A percentile compares a stretch with the other conserved stretches of the same genome.
These are phyloP conservation scores for Prunus fruticosa DNA, from an alignment of 306 rosid genomes.

Conservation along the genomic window DNA sequence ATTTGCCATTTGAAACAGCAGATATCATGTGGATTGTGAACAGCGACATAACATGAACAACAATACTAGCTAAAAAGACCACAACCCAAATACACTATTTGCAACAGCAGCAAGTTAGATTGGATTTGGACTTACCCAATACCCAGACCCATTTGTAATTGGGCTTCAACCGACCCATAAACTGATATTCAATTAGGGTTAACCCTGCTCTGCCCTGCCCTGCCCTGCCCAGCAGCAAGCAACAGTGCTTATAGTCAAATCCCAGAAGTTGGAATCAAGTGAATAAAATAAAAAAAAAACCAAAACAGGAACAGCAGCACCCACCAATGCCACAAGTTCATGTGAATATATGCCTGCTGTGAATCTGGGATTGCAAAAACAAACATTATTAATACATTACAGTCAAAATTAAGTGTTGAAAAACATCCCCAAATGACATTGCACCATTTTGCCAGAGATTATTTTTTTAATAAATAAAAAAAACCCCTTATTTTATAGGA, in stretches of 20 bases:
- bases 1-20: neutral
- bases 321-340: neutral
- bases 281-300: neutral
- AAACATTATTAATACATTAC: neutral
- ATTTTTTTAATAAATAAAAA: neutral
- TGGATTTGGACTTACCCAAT: neutral
- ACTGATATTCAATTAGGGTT: too few relatives aligned
- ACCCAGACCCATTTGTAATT: too few relatives aligned
- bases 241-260: neutral
- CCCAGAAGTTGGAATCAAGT: neutral
- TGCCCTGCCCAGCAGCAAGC: neutral
- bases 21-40: neutral
- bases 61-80: neutral
- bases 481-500: neutral
- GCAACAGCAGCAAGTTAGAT: too few relatives aligned
- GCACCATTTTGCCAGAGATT: neutral
- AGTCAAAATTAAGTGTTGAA: neutral
- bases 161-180: too few relatives aligned
- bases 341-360: conserved; percentile 7
- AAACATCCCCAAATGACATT: conserved; percentile 8
- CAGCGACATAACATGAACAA: neutral
- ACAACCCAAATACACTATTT: too few relatives aligned
- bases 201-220: too few relatives aligned
- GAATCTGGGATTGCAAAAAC: conserved; percentile 6
- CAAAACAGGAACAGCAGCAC: neutral